Base-by-base conservation (phyloP, 164 flowering plant genomes). In the Piper longum region DNA sequence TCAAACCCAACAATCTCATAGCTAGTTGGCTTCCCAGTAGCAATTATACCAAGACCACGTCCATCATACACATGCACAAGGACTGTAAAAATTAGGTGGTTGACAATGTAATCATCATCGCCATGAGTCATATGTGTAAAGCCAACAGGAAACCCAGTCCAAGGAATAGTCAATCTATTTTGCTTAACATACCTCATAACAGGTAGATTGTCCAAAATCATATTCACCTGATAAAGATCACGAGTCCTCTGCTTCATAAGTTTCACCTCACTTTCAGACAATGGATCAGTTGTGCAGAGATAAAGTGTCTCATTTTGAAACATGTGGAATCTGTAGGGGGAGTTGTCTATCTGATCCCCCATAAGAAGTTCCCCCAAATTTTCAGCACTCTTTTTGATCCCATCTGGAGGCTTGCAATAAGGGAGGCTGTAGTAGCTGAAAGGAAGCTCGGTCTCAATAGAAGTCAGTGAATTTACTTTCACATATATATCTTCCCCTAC, bases 111-210 rank as follows among this genome's bases (percentile, higher is more conserved):
- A 64, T 77, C 74, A 2, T 66, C 77, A 55, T 56, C 55, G 6
- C 63, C 44, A 5, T 63, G 64, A 5, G 67, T n/a, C 17, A 19
- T 17, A 6, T 67, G 57, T 0, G 66, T 51, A 57, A 61, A 65
- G 8, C 83, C 80, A 45, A 79, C 74, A 12, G 80, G 83, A 62
- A 66, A 77, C 11, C 83, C 83, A 0, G 80, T 77, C 83, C 83
- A 79, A 26, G 69, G 77, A n/a, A 76, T 69, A 14, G 7, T 69
- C 12, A 71, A 6, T 12, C 75, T 73, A 55, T 76, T 71, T 43
- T 76, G 69, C 14, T 18, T 62, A 43, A 76, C 72, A 69, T 45
- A 77, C 54, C 83, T 63, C 74, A 71, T 77, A 4, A 72, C 83
- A 57, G 83, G 83, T 48, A 80, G 55, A 59, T 79, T 79, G 60